Conservation (phyloP, 2,329 filamentous ascomycete genomes). For the Chrysoporthe austroafricana region DNA sequence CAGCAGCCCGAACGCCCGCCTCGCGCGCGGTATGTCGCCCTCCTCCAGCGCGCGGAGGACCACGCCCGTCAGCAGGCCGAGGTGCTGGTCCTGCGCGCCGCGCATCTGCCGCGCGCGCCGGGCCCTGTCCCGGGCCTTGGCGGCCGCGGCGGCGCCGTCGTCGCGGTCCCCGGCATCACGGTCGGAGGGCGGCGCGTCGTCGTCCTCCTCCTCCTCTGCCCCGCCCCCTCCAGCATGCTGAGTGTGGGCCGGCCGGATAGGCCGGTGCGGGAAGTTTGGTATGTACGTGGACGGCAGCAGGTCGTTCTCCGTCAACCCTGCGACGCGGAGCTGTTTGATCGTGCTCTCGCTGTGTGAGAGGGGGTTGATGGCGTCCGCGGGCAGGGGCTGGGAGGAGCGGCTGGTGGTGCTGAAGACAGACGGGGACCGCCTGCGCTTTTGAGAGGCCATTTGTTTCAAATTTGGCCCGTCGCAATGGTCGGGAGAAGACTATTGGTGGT, state of each 20-base stretch:
- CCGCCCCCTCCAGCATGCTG: background rate
- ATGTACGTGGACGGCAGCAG: conserved; percentile 43
- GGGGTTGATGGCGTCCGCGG: conserved; percentile 53
- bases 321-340: conserved; percentile 56
- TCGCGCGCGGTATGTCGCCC: conserved; percentile 72
- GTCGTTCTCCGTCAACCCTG: conserved; percentile 55
- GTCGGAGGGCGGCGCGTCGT: background rate
- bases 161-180: conserved; percentile 5
- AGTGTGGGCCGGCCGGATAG: conserved; percentile 12
- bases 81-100: conserved; percentile 49
- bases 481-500: background rate
- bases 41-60: conserved; percentile 73
- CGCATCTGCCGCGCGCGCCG: conserved; percentile 35
- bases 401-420: conserved; percentile 30
- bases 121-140: conserved; percentile 37
- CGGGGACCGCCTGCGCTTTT: conserved; percentile 42
- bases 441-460: conserved; percentile 30
- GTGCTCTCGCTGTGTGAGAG: conserved; percentile 57
- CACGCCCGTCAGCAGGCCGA: conserved; percentile 69
- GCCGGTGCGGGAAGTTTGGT: conserved; percentile 57
- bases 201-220: conserved; percentile 17
- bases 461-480: conserved; percentile 2
- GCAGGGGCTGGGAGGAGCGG: conserved; percentile 32
- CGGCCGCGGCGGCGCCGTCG: conserved; percentile 15
- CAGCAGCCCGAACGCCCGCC: conserved; percentile 75